Conservation (phyloP, 73 alveolate species). For the Uronychia setigera region DNA sequence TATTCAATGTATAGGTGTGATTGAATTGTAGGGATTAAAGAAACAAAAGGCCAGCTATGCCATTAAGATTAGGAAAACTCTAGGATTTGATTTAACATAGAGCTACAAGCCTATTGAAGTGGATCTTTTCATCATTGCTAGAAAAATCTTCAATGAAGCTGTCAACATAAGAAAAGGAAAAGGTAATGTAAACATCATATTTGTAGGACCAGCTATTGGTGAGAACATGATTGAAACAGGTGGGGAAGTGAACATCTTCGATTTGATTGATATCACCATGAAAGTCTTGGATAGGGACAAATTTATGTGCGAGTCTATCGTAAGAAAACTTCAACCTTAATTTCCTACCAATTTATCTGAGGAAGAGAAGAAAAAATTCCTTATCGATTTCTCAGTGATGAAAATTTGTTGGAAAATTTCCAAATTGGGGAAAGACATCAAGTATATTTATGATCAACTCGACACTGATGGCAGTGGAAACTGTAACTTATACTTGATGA, state of each 20-base stretch:
- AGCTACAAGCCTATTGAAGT: background rate
- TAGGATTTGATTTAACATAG: no score
- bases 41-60: no score
- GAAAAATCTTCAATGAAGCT: slow-evolving; percentile 2
- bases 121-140: background rate
- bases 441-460: background rate
- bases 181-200: background rate
- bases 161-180: background rate
- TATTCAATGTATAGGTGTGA: background rate
- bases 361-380: slow-evolving; percentile 6
- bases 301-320: background rate
- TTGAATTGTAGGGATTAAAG: no score
- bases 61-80: no score
- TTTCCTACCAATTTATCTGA: background rate
- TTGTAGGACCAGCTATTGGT: background rate
- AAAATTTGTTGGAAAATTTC: slow-evolving; percentile 11
- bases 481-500: background rate
- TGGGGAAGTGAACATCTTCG: background rate
- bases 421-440: slow-evolving; percentile 31
- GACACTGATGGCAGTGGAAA: background rate
- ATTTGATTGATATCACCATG: background rate
- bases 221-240: background rate
- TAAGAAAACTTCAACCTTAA: background rate
- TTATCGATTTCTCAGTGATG: slow-evolving; percentile 24
- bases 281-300: background rate